Percentiles rank a stretch among this genome's conserved stretches.
These are phyloP conservation scores for Kwoniella mangroviensis DNA, from an alignment of 768 basidiomycete genomes.

Conservation along the genomic window DNA sequence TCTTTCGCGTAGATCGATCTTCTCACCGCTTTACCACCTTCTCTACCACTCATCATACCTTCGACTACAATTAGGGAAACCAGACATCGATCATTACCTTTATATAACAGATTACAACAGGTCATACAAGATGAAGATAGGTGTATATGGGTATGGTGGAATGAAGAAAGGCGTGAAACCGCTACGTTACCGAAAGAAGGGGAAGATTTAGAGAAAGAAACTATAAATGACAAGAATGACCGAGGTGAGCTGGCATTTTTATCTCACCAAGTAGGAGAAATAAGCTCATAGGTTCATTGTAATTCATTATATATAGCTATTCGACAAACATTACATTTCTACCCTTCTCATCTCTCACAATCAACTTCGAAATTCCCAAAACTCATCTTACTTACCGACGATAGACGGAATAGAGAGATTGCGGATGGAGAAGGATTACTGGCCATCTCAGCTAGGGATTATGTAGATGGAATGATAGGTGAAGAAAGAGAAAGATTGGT, in stretches of 20 bases:
- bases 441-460: constrained; percentile 67
- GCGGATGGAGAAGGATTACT: constrained; percentile 66
- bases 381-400: constrained; percentile 85
- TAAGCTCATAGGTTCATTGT: background rate
- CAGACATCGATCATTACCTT: constrained; percentile 85
- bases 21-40: constrained; percentile 75
- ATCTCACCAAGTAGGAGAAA: background rate
- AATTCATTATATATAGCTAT: constrained; percentile 66
- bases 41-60: constrained; percentile 79
- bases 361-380: constrained; percentile 61
- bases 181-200: constrained; percentile 63
- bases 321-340: constrained; percentile 85
- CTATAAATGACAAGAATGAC: constrained; percentile 88
- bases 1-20: constrained; percentile 78
- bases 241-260: constrained; percentile 66
- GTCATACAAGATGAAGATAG: constrained; percentile 73
- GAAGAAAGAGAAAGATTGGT: constrained; percentile 68
- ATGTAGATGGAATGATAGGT: constrained; percentile 72
- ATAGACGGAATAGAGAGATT: constrained; percentile 77
- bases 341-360: constrained; percentile 68
- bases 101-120: constrained; percentile 88
- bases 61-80: constrained; percentile 98
- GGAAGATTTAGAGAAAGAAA: constrained; percentile 65
- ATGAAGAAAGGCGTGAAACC: constrained; percentile 65
- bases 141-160: constrained; percentile 60